These are phyloP conservation scores for Talaromyces sp. DNA, from an alignment of 2,329 filamentous ascomycete species.

Conservation along the genomic window DNA sequence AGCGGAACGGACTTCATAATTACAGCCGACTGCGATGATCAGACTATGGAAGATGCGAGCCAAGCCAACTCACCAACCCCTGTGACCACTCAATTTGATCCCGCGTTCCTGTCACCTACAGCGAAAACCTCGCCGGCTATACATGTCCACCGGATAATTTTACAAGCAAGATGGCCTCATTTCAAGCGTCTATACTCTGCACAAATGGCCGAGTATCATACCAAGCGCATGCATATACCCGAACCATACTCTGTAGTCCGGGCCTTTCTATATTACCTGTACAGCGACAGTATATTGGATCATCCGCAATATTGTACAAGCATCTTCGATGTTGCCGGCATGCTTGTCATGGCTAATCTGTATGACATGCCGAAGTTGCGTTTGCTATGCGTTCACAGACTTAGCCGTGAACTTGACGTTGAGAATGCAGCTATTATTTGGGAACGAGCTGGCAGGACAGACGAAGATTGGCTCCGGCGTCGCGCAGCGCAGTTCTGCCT, in stretches of 20 bases:
- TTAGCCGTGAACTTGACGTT: constrained; percentile 87
- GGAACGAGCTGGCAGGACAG: constrained; percentile 86
- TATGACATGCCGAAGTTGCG: constrained; percentile 95
- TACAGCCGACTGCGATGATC: constrained; percentile 76
- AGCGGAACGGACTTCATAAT: constrained; percentile 89
- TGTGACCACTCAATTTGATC: constrained; percentile 23
- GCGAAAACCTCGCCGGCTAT: constrained; percentile 71
- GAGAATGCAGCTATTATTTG: constrained; percentile 94
- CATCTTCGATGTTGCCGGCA: constrained; percentile 82
- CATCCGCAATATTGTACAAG: constrained; percentile 58
- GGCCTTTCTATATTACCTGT: constrained; percentile 92
- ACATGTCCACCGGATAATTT: constrained; percentile 89
- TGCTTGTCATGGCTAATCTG: constrained; percentile 96
- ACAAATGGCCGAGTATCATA: constrained; percentile 97
- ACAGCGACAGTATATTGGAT: constrained; percentile 82
- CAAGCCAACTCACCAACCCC: constrained; percentile 25
- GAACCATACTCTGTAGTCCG: constrained; percentile 93
- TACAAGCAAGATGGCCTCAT: constrained; percentile 94
- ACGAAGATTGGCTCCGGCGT: constrained; percentile 89
- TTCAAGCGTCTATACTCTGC: constrained; percentile 87
- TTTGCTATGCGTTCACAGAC: constrained; percentile 82
- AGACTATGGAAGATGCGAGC: constrained; percentile 54
- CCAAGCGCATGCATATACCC: constrained; percentile 94
- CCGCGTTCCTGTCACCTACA: constrained; percentile 34
- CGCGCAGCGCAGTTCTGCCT: constrained; percentile 86